Evolutionary conservation across 2,329 filamentous ascomycete genomes (phyloP), one percentile per base, ranked within the genome.

Genomic region (Myrmaecium sp.): DNA sequence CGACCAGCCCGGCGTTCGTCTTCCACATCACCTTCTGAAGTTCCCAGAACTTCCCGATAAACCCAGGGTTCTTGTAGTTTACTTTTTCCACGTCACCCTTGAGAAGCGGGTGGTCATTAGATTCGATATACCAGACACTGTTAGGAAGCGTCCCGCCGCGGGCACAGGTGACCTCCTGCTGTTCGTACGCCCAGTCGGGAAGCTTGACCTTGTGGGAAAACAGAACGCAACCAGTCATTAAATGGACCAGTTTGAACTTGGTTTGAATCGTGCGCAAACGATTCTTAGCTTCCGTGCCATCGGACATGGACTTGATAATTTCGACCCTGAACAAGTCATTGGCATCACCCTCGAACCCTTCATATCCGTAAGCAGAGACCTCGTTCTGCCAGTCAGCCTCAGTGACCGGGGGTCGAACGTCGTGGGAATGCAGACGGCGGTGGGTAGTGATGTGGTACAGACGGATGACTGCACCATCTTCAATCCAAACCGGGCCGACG

Each of bases 181-280:
- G 89, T 52, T 95, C 89, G 27, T 77, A 98, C 24, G 80, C 89
- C 89, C 89, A 98, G 3, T 92, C 83, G 3, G 89, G 89, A 31
- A 98, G 74, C 62, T 98, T 98, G 49, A 95, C 84, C 60, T 94
- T 95, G 66, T 98, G 89, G 1, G 86, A 95, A 63, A 98, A 98
- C 14, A 98, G 65, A 8, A 76, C 79, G 47, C 89, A 98, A 24
- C 86, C 84, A 35, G 83, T 93, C 89, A 98, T 95, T 49, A 93
- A 58, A 47, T 98, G 89, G 17, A 95, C 69, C 23, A 98, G 75
- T 47, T 73, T 78, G 62, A 98, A 98, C 59, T 95, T 95, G 42
- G 83, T 83, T 57, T 98, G 75, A 36, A 98, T 95, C 15, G 89
- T 94, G 32, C 89, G 73, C 26, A 98, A 49, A 17, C 84, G 75